phyloP scores from a whole-genome alignment of 139 green algal species.

The Chlorella sp. region DNA sequence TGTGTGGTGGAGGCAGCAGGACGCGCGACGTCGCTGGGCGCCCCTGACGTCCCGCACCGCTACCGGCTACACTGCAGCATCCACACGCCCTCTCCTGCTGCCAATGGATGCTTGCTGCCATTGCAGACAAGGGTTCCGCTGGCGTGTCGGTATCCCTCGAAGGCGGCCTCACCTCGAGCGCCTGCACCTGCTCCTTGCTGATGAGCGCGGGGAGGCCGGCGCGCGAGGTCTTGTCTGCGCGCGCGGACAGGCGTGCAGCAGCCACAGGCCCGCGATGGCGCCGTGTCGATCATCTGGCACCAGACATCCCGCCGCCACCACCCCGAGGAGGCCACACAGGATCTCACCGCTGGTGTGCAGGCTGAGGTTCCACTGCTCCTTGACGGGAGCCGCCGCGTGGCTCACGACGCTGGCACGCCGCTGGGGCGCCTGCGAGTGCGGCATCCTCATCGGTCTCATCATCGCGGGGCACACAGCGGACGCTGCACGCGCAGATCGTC shows the following conservation, averaged over 20 bases:
- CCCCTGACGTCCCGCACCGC: no score
- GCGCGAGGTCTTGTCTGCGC: slow-evolving; percentile 17
- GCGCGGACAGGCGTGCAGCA: neutral
- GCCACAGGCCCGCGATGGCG: neutral
- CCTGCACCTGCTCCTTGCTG: slow-evolving; percentile 51
- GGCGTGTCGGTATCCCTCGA: no score
- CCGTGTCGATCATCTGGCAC: neutral
- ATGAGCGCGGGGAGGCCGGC: slow-evolving; percentile 46
- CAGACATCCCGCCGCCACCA: no score
- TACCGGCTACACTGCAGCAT: no score
- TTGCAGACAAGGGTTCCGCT: no score
- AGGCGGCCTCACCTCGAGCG: slow-evolving; percentile 65
- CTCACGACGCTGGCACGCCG: neutral
- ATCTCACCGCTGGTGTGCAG: no score
- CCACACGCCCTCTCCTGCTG: no score
- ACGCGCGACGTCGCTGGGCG: neutral
- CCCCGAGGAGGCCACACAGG: no score
- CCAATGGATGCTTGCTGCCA: no score
- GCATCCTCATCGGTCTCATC: no score
- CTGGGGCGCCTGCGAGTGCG: neutral
- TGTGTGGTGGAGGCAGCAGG: slow-evolving; percentile 10
- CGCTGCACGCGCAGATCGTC: no score
- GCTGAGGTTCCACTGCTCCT: slow-evolving; percentile 35
- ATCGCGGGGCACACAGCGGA: no score
- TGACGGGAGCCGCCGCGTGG: slow-evolving; percentile 27